Conservation (phyloP, 2,329 filamentous ascomycete genomes). For the Xylariaceae sp. region DNA sequence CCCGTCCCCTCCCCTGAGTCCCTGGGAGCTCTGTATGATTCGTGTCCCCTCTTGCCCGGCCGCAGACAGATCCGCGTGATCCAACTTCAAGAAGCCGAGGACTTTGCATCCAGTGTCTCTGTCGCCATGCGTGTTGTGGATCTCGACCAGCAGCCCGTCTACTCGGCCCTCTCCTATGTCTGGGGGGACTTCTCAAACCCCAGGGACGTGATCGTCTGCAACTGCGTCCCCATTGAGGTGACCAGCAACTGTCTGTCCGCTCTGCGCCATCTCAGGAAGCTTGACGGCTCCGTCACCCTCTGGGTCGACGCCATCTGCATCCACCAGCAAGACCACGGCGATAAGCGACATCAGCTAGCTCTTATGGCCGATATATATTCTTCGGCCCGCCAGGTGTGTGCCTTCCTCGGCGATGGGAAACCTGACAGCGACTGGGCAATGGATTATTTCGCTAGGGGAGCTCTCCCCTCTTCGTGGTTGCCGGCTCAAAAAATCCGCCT, state of each 20-base stretch:
- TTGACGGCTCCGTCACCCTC: background rate
- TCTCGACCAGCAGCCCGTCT: background rate
- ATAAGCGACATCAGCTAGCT: background rate
- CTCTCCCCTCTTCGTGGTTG: background rate
- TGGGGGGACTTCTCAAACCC: background rate
- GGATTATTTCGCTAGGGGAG: background rate
- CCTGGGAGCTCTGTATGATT: background rate
- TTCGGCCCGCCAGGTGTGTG: background rate
- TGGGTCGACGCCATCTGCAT: background rate
- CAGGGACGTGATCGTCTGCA: background rate
- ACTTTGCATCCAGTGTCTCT: background rate
- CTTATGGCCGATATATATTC: background rate
- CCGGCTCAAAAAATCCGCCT: background rate
- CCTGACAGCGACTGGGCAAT: background rate
- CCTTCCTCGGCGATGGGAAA: background rate
- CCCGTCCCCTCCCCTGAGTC: background rate
- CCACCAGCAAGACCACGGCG: background rate
- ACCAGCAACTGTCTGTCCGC: background rate
- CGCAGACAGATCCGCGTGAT: background rate
- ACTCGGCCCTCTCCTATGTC: background rate
- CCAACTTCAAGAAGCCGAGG: background rate
- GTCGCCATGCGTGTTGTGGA: background rate
- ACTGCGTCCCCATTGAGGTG: background rate
- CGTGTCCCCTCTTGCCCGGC: background rate
- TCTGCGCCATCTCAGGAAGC: background rate